These are phyloP conservation scores for Chaetomidium leptoderma DNA, from an alignment of 495 filamentous ascomycete genomes.

Conservation along the genomic window DNA sequence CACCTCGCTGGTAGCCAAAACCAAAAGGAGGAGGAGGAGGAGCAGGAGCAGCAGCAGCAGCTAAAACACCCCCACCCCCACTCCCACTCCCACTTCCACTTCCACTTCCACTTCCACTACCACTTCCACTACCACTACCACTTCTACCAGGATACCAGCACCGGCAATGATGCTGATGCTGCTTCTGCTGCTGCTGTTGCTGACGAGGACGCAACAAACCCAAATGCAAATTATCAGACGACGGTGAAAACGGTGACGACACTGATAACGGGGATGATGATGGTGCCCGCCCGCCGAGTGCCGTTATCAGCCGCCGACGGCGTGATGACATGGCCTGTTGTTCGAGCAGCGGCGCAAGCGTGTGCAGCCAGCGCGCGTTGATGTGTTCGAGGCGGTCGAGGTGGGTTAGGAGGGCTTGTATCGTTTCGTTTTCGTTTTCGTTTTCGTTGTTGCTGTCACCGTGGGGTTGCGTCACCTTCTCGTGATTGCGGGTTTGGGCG, in stretches of 20 bases:
- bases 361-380: constrained; percentile 30
- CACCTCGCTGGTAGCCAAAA: too few relatives aligned
- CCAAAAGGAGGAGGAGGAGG: too few relatives aligned
- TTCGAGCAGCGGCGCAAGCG: constrained; percentile 33
- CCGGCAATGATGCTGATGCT: too few relatives aligned
- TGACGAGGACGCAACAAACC: background rate
- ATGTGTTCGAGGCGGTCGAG: constrained; percentile 34
- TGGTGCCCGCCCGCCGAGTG: too few relatives aligned
- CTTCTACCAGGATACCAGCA: background rate
- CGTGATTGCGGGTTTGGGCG: background rate
- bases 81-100: background rate
- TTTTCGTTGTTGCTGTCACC: background rate
- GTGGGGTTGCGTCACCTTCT: too few relatives aligned
- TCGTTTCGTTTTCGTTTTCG: background rate
- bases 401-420: constrained; percentile 21
- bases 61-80: too few relatives aligned
- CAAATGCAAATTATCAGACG: too few relatives aligned
- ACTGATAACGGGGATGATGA: too few relatives aligned
- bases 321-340: too few relatives aligned
- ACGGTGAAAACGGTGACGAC: too few relatives aligned
- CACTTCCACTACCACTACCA: background rate
- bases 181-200: background rate
- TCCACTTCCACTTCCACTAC: background rate
- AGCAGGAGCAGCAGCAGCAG: too few relatives aligned
- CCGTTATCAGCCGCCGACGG: too few relatives aligned